Base-by-base conservation (phyloP, 805 yeast genomes). In the Zygosaccharomyces gambellarensis region DNA sequence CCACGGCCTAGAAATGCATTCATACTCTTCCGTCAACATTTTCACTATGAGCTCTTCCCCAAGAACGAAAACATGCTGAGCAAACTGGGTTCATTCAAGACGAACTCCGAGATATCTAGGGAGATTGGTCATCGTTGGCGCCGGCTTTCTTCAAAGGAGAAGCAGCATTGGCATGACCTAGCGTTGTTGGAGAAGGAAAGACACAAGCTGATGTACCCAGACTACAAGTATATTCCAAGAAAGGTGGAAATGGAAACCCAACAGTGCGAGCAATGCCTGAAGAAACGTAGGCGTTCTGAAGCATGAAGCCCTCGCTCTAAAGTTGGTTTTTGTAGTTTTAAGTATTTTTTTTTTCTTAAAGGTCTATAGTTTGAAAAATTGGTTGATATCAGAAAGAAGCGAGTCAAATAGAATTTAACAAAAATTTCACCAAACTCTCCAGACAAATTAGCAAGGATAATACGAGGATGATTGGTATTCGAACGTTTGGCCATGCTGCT, bases 141-240 rank as follows among this genome's bases (percentile, higher is more conserved):
- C 55, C 65, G 64, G 31, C 51, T 73, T n/a, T 45, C 67, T 1
- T 60, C 60, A 2, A 78, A 76, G 23, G 94, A 87, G 50, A 83
- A 85, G 64, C 83, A 81, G 21, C 80, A 82, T 63, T 89, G 96
- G 96, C 82, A 81, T 57, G 77, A 76, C 49, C 75, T 85, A 55
- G 94, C 95, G 22, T 90, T 85, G 58, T 87, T 85, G 59, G 96
- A 89, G 63, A 90, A 89, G 72, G 77, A 79, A 52, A 77, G 80
- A 55, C 96, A 89, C 62, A 86, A 88, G 43, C 82, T 82, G 58
- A 84, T 87, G 62, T 89, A 88, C 64, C 96, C 97, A 3, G 89
- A 89, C 48, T 89, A 89, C 69, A 80, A 92, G 56, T 89, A 89
- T 67, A 79, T 87, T 29, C 95, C 95, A 25, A 50, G 55, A 23